These are phyloP conservation scores for Schizophyllum commune DNA, from an alignment of 1,284 basidiomycete genomes.

Conservation along the genomic window DNA sequence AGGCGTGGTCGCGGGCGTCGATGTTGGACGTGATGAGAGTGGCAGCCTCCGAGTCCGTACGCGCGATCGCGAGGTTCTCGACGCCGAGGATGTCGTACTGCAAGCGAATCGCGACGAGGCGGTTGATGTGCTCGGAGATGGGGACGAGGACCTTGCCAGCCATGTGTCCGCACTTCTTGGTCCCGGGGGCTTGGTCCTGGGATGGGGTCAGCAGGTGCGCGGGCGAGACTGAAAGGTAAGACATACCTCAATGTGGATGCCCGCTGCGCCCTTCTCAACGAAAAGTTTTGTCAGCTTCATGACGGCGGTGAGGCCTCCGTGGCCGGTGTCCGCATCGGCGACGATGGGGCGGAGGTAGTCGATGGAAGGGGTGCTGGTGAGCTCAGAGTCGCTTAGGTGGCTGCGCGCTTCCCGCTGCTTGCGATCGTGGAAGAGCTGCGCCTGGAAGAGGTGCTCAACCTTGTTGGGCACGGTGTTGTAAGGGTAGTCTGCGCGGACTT, in stretches of 20 bases:
- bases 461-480: conserved; percentile 93
- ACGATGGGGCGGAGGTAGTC: conserved; percentile 70
- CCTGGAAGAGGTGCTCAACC: conserved; percentile 83
- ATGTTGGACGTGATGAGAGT: conserved; percentile 97
- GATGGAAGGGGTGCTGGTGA: conserved; percentile 52
- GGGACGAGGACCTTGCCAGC: conserved; percentile 80
- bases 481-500: conserved; percentile 62
- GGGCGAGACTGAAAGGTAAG: not conserved
- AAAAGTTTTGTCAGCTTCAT: conserved; percentile 79
- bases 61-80: conserved; percentile 64
- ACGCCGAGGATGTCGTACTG: conserved; percentile 59
- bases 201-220: not conserved
- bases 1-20: conserved; percentile 93
- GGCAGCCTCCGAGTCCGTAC: conserved; percentile 88
- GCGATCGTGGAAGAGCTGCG: conserved; percentile 83
- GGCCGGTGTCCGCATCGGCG: conserved; percentile 81
- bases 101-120: conserved; percentile 69
- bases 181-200: conserved; percentile 68
- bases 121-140: conserved; percentile 70
- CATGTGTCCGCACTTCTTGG: conserved; percentile 86
- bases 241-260: conserved; percentile 60
- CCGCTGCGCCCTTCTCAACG: conserved; percentile 75
- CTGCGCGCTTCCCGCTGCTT: conserved; percentile 79
- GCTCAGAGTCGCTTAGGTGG: conserved; percentile 65
- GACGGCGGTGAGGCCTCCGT: conserved; percentile 74